Conservation (phyloP, 2,329 filamentous ascomycete species). For the Hymenoscyphus repandus region DNA sequence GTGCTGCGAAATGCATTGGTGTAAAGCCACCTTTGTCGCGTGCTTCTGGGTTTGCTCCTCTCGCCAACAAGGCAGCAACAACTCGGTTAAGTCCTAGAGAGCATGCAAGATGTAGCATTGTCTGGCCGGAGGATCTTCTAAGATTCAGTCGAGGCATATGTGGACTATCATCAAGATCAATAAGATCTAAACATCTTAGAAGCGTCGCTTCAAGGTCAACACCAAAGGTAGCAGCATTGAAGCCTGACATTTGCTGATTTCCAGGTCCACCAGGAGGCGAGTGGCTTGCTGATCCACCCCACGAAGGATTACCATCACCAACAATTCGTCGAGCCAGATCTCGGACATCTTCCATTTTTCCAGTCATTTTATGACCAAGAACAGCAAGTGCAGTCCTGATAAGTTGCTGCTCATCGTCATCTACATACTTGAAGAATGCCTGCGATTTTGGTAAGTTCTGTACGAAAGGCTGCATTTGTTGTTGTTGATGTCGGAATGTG, state of each 20-base stretch:
- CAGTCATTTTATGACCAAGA: constrained; percentile 59
- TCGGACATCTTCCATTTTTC: constrained; percentile 54
- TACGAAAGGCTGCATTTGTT: constrained; percentile 37
- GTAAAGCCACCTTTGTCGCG: constrained; percentile 77
- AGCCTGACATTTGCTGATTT: constrained; percentile 39
- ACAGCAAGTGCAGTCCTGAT: constrained; percentile 63
- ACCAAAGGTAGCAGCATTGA: constrained; percentile 34
- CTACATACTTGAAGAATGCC: constrained; percentile 66
- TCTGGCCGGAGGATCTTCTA: constrained; percentile 62
- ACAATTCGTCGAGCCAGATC: constrained; percentile 59
- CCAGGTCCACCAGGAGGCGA: constrained; percentile 41
- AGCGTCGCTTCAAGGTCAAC: constrained; percentile 40
- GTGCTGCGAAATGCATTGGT: constrained; percentile 73
- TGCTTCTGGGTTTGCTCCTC: constrained; percentile 71
- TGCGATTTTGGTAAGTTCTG: constrained; percentile 43
- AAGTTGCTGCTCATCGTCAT: constrained; percentile 64
- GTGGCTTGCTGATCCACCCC: constrained; percentile 40
- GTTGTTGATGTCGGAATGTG: constrained; percentile 44
- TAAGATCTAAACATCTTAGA: constrained; percentile 69
- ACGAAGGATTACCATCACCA: constrained; percentile 41
- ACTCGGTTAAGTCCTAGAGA: constrained; percentile 71
- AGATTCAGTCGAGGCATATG: constrained; percentile 64
- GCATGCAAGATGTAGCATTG: constrained; percentile 74
- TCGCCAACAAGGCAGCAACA: constrained; percentile 68
- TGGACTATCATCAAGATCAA: constrained; percentile 71